Conservation (phyloP, 169 alveolate genomes). For the Cryptosporidium sp. region DNA sequence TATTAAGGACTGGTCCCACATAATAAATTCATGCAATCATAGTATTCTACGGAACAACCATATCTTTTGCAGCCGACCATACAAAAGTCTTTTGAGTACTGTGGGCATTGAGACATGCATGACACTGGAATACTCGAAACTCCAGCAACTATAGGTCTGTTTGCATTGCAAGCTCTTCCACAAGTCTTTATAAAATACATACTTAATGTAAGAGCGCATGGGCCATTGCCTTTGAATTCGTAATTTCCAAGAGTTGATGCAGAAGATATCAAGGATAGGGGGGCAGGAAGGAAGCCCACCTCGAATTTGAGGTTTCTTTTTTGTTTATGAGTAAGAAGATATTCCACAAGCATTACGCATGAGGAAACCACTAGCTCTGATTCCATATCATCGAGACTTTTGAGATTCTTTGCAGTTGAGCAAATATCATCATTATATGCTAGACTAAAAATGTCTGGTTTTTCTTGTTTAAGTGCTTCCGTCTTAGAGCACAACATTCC, state of each 20-base stretch:
- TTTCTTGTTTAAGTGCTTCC: not conserved
- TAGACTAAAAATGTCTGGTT: not conserved
- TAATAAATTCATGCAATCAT: conserved; percentile 46
- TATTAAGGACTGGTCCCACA: conserved; percentile 34
- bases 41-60: conserved; percentile 50
- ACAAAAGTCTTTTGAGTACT: conserved; percentile 46
- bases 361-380: conserved; percentile 32
- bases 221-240: conserved; percentile 8
- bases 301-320: conserved; percentile 44
- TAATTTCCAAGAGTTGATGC: conserved; percentile 12
- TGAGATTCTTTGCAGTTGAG: conserved; percentile 5
- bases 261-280: conserved; percentile 54
- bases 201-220: conserved; percentile 42
- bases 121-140: conserved; percentile 31
- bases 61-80: conserved; percentile 61
- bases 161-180: conserved; percentile 56
- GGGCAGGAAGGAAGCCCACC: conserved; percentile 33
- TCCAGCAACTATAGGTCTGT: conserved; percentile 50
- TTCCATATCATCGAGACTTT: not conserved
- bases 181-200: conserved; percentile 71
- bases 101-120: conserved; percentile 35
- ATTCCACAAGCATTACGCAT: conserved; percentile 44
- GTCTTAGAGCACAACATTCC: conserved; percentile 39
- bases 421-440: conserved; percentile 25
- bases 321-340: conserved; percentile 1